These are phyloP conservation scores for Polytrichum formosum DNA, from an alignment of 225 moss, liverwort and hornwort species.

Conservation along the genomic window DNA sequence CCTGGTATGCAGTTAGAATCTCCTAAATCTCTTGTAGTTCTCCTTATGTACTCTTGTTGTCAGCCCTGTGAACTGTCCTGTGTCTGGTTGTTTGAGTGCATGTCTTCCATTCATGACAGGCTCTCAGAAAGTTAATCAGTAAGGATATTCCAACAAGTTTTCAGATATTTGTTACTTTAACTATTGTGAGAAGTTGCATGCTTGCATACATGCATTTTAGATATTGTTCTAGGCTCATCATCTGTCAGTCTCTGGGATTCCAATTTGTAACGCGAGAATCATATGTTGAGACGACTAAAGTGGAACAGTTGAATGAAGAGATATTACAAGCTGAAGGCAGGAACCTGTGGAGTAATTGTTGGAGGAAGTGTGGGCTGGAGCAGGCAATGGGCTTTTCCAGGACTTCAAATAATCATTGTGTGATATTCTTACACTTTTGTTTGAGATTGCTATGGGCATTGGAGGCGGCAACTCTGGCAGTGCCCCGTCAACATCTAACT, in stretches of 20 bases:
- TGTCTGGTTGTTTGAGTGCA: too few relatives aligned
- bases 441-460: conserved; percentile 58
- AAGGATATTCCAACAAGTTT: too few relatives aligned
- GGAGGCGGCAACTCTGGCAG: conserved; percentile 47
- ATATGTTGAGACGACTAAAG: conserved; percentile 4
- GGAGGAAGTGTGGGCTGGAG: conserved; percentile 27
- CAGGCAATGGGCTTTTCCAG: conserved; percentile 59
- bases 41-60: too few relatives aligned
- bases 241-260: background rate
- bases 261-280: conserved; percentile 13
- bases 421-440: conserved; percentile 21
- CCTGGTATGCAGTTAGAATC: too few relatives aligned
- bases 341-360: conserved; percentile 12
- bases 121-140: background rate
- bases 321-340: conserved; percentile 6
- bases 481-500: conserved; percentile 40
- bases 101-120: background rate
- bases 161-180: background rate
- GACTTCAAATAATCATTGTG: conserved; percentile 33
- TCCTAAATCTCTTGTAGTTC: too few relatives aligned
- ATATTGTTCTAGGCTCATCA: conserved; percentile 8
- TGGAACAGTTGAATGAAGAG: background rate
- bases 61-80: too few relatives aligned
- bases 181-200: background rate
- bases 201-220: conserved; percentile 13